phyloP scores from a whole-genome alignment of 495 filamentous ascomycete genomes.

The Cryomyces minteri region DNA sequence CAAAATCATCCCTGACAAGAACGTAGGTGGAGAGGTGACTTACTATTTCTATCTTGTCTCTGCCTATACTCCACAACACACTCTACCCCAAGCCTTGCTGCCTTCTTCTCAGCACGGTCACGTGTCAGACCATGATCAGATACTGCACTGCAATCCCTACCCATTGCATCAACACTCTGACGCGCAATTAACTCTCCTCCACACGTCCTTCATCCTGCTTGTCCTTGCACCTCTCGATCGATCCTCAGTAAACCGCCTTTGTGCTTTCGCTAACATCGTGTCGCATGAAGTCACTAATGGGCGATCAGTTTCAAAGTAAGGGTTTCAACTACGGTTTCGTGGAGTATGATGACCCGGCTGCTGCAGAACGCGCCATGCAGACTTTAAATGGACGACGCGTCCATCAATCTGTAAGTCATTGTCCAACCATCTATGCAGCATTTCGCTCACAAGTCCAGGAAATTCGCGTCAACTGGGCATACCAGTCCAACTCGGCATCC shows the following conservation, averaged over 20 bases:
- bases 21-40: conserved; percentile 37
- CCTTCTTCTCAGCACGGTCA: too few species aligned
- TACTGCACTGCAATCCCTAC: too few species aligned
- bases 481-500: conserved; percentile 84
- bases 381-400: conserved; percentile 90
- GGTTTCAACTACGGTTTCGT: conserved; percentile 99
- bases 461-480: conserved; percentile 99
- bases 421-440: not conserved
- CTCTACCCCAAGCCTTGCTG: too few species aligned
- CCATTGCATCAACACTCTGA: too few species aligned
- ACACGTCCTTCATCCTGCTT: too few species aligned
- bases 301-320: conserved; percentile 52
- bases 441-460: conserved; percentile 36
- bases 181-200: too few species aligned
- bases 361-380: conserved; percentile 91
- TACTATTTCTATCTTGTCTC: too few species aligned
- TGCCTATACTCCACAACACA: too few species aligned
- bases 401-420: conserved; percentile 64
- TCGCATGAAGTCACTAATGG: not conserved
- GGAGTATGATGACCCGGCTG: conserved; percentile 94
- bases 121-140: too few species aligned
- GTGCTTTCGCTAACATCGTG: not conserved
- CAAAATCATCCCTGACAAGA: conserved; percentile 99
- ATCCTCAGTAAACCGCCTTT: too few species aligned
- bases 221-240: too few species aligned